Conservation (phyloP, 148 eudicot species). For the Amaranthus cruentus region DNA sequence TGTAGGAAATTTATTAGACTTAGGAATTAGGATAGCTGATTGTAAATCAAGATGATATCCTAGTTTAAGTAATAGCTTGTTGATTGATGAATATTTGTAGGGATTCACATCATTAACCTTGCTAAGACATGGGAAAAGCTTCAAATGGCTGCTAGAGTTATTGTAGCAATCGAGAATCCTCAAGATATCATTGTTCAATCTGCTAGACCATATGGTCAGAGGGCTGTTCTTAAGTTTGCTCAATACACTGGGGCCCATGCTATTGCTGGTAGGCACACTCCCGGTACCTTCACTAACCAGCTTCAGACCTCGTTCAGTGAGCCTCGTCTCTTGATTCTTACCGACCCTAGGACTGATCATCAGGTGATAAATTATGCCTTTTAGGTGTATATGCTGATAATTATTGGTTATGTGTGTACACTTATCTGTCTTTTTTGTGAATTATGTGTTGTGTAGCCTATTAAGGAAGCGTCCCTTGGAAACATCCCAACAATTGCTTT, state of each 20-base stretch:
- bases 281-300: conserved; percentile 76
- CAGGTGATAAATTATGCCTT: conserved; percentile 29
- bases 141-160: conserved; percentile 61
- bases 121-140: conserved; percentile 72
- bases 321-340: conserved; percentile 65
- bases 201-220: conserved; percentile 78
- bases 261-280: conserved; percentile 74
- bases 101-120: conserved; percentile 56
- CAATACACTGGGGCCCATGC: conserved; percentile 64
- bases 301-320: conserved; percentile 68
- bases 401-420: too few species aligned
- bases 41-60: neutral
- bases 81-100: conserved; percentile 15
- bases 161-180: conserved; percentile 64
- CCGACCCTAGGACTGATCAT: conserved; percentile 72
- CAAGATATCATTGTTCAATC: conserved; percentile 73
- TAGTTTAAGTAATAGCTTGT: neutral
- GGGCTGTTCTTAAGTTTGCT: conserved; percentile 76
- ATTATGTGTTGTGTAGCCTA: conserved; percentile 38
- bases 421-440: neutral
- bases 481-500: conserved; percentile 76
- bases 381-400: neutral
- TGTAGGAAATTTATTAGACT: too few species aligned
- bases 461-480: conserved; percentile 65
- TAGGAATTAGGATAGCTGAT: too few species aligned